These are phyloP conservation scores for Acanthamoeba lenticulata DNA, from an alignment of 208 protist species.

Conservation along the genomic window DNA sequence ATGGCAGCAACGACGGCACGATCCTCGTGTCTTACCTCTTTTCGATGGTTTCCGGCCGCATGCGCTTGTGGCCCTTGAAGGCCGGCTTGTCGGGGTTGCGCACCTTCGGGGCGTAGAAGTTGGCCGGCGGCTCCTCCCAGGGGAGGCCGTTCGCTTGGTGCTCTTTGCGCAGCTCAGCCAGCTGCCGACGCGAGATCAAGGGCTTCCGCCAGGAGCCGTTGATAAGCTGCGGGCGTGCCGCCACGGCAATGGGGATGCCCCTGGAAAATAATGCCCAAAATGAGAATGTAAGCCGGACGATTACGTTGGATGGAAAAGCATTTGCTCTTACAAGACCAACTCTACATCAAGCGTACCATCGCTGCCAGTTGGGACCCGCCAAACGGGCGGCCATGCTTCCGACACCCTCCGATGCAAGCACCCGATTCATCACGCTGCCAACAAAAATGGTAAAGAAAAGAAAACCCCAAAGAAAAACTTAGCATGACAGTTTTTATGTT, in stretches of 20 bases:
- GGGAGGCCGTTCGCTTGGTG: not conserved
- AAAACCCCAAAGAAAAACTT: not conserved
- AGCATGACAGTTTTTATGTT: not conserved
- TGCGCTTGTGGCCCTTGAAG: conserved; percentile 47
- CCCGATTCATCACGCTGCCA: not conserved
- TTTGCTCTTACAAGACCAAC: not conserved
- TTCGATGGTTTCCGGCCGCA: conserved; percentile 41
- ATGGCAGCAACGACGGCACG: not conserved
- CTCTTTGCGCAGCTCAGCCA: conserved; percentile 34
- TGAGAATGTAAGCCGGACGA: not conserved
- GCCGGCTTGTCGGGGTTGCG: conserved; percentile 41
- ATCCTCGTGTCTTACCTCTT: not conserved
- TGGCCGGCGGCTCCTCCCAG: conserved; percentile 30
- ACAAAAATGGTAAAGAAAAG: not conserved
- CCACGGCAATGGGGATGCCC: not conserved
- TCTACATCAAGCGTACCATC: not conserved
- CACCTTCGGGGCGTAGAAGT: not conserved
- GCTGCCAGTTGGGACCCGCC: conserved; percentile 15
- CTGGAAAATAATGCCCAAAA: not conserved
- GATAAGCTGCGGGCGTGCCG: conserved; percentile 21
- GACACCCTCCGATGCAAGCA: not conserved
- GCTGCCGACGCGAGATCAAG: conserved; percentile 29
- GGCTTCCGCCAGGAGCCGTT: conserved; percentile 57
- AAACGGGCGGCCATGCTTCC: not conserved
- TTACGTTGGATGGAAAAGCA: not conserved